These are phyloP conservation scores for Primulina eburnea DNA, from an alignment of 257 asterid species.

Conservation along the genomic window DNA sequence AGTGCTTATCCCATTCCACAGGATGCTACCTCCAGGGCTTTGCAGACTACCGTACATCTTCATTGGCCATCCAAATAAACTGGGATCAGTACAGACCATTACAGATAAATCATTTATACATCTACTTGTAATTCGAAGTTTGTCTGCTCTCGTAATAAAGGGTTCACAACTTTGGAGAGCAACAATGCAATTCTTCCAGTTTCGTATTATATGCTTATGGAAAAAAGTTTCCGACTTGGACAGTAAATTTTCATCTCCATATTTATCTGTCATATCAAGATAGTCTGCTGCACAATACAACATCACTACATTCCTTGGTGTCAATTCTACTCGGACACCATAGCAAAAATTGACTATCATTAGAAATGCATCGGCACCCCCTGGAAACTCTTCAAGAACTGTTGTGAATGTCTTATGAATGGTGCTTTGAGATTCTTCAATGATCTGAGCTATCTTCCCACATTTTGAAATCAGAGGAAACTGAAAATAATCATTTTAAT, in stretches of 20 bases:
- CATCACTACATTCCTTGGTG: constrained; percentile 68
- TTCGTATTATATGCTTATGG: constrained; percentile 54
- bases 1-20: constrained; percentile 94
- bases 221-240: constrained; percentile 66
- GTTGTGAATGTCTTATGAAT: constrained; percentile 27
- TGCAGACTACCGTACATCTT: constrained; percentile 90
- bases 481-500: constrained; percentile 41
- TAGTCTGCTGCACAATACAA: constrained; percentile 84
- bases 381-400: constrained; percentile 67
- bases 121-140: constrained; percentile 62
- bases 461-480: constrained; percentile 89
- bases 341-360: constrained; percentile 71
- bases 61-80: constrained; percentile 98
- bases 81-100: constrained; percentile 88
- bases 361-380: constrained; percentile 70
- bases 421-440: constrained; percentile 51
- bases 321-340: constrained; percentile 56
- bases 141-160: constrained; percentile 64
- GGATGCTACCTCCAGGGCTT: constrained; percentile 96
- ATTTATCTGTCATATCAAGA: constrained; percentile 74
- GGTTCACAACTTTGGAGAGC: constrained; percentile 85
- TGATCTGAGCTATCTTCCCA: constrained; percentile 61
- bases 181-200: constrained; percentile 88
- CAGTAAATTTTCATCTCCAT: constrained; percentile 77
- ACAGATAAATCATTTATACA: constrained; percentile 69